Conservation (phyloP, 2,329 filamentous ascomycete genomes). For the Neofusicoccum parvum region DNA sequence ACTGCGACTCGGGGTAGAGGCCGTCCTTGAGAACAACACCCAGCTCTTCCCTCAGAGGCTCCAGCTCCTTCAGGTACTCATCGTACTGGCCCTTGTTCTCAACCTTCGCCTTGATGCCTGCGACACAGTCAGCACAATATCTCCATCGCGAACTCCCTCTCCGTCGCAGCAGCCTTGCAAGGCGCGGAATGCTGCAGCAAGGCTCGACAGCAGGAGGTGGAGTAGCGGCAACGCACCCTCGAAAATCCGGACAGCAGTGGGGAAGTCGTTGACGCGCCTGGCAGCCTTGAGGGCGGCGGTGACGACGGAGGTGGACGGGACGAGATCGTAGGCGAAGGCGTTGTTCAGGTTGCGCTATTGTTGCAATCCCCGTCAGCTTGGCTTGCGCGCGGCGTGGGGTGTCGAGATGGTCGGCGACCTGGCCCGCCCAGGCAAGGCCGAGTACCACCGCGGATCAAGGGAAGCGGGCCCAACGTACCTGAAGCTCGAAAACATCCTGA, state of each 20-base stretch:
- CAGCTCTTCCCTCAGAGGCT: slow-evolving; percentile 89
- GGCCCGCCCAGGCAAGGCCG: slow-evolving; percentile 13
- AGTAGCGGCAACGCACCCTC: slow-evolving; percentile 70
- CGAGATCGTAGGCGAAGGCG: slow-evolving; percentile 99
- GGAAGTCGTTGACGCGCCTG: slow-evolving; percentile 96
- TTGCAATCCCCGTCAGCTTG: background rate
- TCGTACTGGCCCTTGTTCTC: slow-evolving; percentile 98
- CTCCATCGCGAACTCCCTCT: background rate
- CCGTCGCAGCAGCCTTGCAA: background rate
- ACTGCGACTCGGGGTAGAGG: slow-evolving; percentile 68
- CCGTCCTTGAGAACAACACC: slow-evolving; percentile 90
- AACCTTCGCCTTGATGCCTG: slow-evolving; percentile 98
- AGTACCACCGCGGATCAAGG: slow-evolving; percentile 1
- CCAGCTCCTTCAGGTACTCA: slow-evolving; percentile 92
- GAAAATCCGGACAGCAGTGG: slow-evolving; percentile 96
- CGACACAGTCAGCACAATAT: background rate
- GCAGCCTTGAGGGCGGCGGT: slow-evolving; percentile 90
- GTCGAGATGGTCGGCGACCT: slow-evolving; percentile 2
- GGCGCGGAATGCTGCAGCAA: background rate
- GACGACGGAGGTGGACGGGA: slow-evolving; percentile 89
- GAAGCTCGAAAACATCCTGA: slow-evolving; percentile 99
- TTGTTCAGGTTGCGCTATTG: slow-evolving; percentile 92
- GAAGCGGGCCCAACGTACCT: slow-evolving; percentile 63
- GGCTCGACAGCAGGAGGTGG: background rate
- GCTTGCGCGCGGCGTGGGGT: background rate